Base-by-base conservation (phyloP, 768 basidiomycete genomes). In the Boletus insuetus region DNA sequence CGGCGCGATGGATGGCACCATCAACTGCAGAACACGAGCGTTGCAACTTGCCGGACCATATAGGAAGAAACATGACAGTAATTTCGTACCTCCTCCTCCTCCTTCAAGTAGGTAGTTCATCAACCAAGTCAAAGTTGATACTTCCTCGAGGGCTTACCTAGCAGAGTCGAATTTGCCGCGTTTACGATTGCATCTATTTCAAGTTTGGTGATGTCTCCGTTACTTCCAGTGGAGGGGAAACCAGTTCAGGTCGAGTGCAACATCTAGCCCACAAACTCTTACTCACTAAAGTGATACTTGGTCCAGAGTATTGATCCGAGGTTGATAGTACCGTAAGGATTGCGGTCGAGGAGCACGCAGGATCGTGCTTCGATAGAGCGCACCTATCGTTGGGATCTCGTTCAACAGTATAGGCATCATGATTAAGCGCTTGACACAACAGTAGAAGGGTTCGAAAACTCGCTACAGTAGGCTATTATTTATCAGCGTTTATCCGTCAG, bases 1-100 rank as follows among this genome's bases (percentile, higher is more conserved):
- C 91, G 12, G 87, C 89, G 22, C 67, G 66, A 68, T 93, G 91
- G 43, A 94, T 92, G 2, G 88, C 89, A 4, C 90, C 90, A 64
- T 93, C 90, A 41, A 93, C 91, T 89, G 55, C 46, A 24, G 37
- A 49, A 48, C 35, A 53, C 17, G 35, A 54, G 32, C 31, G 24
- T 50, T 31, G n/a, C n/a, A n/a, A n/a, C n/a, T n/a, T n/a, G 9
- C 24, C 34, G 11, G 31, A 12, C 8, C 20, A 4, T 14, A 26
- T 8, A 7, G 16, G 24, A 34, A 22, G 3, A 49, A 55, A 29
- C 1, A 41, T 8, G 8, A 4, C 6, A 22, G 6, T 26, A 14
- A 31, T 26, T 44, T 69, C 80, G 58, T 61, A 87, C 87, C 86
- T 71, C 90, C 91, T 0, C 88, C 86, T 6, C 91, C 90, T 37